Percentiles rank a stretch among this genome's conserved stretches.
Conservation (phyloP, 345 rosid genomes). For the Rubroshorea leprosula region DNA sequence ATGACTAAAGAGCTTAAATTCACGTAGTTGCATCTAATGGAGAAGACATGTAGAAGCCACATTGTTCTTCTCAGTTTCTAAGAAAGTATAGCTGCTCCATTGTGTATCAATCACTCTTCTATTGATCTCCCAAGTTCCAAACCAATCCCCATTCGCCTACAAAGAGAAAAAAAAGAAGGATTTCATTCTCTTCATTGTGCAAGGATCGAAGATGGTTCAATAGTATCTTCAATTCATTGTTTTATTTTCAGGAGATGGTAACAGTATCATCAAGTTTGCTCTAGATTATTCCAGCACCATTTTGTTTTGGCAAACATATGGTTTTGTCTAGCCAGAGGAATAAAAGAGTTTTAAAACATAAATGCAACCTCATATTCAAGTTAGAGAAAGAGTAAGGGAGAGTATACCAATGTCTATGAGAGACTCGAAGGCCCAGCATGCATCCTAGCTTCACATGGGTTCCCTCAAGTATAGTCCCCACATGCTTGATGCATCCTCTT, state of each 20-base stretch:
- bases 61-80: slow-evolving; percentile 45
- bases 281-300: too few relatives aligned
- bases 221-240: too few relatives aligned
- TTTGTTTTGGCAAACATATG: too few relatives aligned
- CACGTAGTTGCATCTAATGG: slow-evolving; percentile 27
- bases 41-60: slow-evolving; percentile 48
- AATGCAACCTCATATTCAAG: background rate
- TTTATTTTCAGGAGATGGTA: too few relatives aligned
- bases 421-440: slow-evolving; percentile 57
- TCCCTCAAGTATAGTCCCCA: slow-evolving; percentile 32
- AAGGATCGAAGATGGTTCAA: too few relatives aligned
- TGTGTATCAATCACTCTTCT: slow-evolving; percentile 44
- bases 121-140: slow-evolving; percentile 39
- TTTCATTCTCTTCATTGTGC: background rate
- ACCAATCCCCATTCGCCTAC: slow-evolving; percentile 57
- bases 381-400: slow-evolving; percentile 5
- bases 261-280: too few relatives aligned
- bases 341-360: too few relatives aligned
- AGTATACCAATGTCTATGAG: slow-evolving; percentile 42
- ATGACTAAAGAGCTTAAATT: slow-evolving; percentile 28
- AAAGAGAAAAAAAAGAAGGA: background rate
- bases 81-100: slow-evolving; percentile 39
- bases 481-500: slow-evolving; percentile 55
- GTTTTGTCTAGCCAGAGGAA: too few relatives aligned
- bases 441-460: slow-evolving; percentile 40